phyloP scores from a whole-genome alignment of 2,329 filamentous ascomycete species.

The Colletotrichum musicola region DNA sequence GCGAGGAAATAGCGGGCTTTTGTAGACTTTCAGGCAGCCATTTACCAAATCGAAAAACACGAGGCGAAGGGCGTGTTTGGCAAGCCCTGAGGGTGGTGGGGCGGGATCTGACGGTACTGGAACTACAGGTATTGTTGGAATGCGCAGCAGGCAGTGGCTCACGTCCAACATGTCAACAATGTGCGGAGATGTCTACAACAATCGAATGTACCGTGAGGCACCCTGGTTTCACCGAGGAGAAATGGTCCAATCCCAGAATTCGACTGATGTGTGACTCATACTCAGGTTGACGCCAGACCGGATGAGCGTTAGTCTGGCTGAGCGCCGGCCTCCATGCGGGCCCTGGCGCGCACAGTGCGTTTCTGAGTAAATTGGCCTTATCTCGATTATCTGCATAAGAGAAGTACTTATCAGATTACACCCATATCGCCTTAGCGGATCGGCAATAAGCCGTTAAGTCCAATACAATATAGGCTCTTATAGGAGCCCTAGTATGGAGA shows the following conservation, averaged over 20 bases:
- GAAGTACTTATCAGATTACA: no score
- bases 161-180: not conserved
- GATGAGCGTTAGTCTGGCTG: not conserved
- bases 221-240: not conserved
- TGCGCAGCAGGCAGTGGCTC: not conserved
- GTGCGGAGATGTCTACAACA: not conserved
- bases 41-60: constrained; percentile 16
- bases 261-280: constrained; percentile 36
- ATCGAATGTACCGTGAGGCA: constrained; percentile 38
- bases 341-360: not conserved
- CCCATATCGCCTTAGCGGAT: no score
- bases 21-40: constrained; percentile 32
- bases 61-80: constrained; percentile 20
- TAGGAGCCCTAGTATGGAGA: no score
- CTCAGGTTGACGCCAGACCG: not conserved
- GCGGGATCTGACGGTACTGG: not conserved
- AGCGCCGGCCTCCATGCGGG: no score
- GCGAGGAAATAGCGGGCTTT: constrained; percentile 42
- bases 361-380: not conserved
- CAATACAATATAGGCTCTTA: no score
- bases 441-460: no score
- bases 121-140: not conserved
- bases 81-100: constrained; percentile 20
- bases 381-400: not conserved
- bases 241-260: constrained; percentile 12